These are phyloP conservation scores for Ustilago bromivora DNA, from an alignment of 1,284 basidiomycete species.

Conservation along the genomic window DNA sequence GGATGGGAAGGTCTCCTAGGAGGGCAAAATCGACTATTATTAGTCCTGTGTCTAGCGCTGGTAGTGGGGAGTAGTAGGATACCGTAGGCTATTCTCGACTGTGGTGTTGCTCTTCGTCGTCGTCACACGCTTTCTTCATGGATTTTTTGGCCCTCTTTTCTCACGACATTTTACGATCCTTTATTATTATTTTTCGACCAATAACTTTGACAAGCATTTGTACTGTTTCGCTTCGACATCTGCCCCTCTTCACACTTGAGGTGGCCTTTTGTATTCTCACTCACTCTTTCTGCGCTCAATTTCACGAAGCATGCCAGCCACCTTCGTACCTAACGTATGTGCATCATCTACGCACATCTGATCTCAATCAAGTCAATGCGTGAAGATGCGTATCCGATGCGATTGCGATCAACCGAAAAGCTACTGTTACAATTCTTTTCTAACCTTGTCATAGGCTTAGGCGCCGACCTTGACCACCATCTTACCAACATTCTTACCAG, in stretches of 20 bases:
- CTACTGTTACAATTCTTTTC: background rate
- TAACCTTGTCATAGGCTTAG: conserved; percentile 2
- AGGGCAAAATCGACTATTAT: conserved; percentile 44
- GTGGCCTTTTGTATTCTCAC: conserved; percentile 4
- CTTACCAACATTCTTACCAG: conserved; percentile 58
- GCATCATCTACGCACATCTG: background rate
- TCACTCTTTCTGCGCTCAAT: background rate
- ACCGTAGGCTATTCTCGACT: too few relatives aligned
- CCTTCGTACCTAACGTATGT: background rate
- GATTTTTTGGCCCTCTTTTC: background rate
- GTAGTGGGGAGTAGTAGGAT: conserved; percentile 20
- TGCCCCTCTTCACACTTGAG: background rate
- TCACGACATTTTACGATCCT: background rate
- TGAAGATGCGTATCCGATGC: conserved; percentile 3
- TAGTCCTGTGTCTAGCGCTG: conserved; percentile 44
- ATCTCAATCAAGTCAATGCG: background rate
- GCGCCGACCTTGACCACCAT: conserved; percentile 55
- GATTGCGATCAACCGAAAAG: background rate
- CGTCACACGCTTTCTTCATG: background rate
- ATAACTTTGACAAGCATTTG: background rate
- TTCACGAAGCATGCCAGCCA: background rate
- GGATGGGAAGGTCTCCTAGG: conserved; percentile 21
- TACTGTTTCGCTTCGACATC: background rate
- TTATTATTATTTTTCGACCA: background rate
- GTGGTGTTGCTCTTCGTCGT: background rate